phyloP scores from a whole-genome alignment of 2,329 filamentous ascomycete genomes.

The Aspergillus carbonarius region DNA sequence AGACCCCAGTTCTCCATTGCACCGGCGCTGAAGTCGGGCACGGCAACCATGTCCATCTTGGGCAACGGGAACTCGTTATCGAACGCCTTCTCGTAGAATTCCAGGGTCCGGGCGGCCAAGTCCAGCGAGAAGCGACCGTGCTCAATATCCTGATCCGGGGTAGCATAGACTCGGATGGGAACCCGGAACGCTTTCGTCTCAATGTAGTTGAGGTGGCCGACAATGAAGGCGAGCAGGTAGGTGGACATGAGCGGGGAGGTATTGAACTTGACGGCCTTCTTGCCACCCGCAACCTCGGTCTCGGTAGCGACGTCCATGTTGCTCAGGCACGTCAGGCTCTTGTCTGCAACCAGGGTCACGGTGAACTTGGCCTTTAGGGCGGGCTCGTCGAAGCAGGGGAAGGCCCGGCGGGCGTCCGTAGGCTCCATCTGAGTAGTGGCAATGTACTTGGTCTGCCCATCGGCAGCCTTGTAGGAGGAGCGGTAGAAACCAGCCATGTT shows the following conservation, averaged over 20 bases:
- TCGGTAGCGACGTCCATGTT: slow-evolving; percentile 94
- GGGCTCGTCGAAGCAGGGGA: slow-evolving; percentile 96
- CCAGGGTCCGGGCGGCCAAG: slow-evolving; percentile 82
- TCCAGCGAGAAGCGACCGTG: slow-evolving; percentile 89
- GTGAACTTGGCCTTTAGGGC: slow-evolving; percentile 91
- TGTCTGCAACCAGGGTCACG: slow-evolving; percentile 85
- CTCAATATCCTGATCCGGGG: slow-evolving; percentile 83
- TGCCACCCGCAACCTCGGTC: slow-evolving; percentile 67
- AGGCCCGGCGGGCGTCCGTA: slow-evolving; percentile 86
- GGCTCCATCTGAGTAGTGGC: slow-evolving; percentile 96
- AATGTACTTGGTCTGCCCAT: slow-evolving; percentile 77
- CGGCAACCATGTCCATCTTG: slow-evolving; percentile 96
- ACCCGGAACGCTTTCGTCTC: slow-evolving; percentile 90
- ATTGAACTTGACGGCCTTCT: slow-evolving; percentile 89
- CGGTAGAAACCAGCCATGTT: slow-evolving; percentile 98
- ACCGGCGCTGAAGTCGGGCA: slow-evolving; percentile 92
- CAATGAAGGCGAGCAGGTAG: slow-evolving; percentile 89
- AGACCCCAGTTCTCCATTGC: slow-evolving; percentile 99
- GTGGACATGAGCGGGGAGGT: slow-evolving; percentile 93
- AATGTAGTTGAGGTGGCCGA: slow-evolving; percentile 90
- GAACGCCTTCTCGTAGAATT: slow-evolving; percentile 95
- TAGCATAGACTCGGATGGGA: slow-evolving; percentile 90
- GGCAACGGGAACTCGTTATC: slow-evolving; percentile 81
- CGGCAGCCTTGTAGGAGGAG: slow-evolving; percentile 81
- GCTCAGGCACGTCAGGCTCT: slow-evolving; percentile 85